Evolutionary conservation across 352 stramenopile species (phyloP).

Genomic region (Phytophthora macrochlamydospora): DNA sequence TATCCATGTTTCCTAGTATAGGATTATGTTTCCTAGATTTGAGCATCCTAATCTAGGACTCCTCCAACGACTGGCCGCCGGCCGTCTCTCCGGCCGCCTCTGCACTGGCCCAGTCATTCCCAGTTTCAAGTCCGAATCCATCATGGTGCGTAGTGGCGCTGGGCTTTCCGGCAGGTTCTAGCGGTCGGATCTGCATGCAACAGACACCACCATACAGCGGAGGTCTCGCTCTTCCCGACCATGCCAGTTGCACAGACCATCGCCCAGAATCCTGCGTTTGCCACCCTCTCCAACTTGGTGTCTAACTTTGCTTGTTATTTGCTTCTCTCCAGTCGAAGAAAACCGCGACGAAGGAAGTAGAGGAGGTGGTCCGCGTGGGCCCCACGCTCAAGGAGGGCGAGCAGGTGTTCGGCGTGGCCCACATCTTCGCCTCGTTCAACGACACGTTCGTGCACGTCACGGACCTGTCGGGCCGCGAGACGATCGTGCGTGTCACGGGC

Average conservation of each 20-base stretch:
- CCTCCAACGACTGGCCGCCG: neutral
- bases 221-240: neutral
- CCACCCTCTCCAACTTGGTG: neutral
- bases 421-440: conserved; percentile 99
- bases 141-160: conserved; percentile 65
- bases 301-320: conserved; percentile 10
- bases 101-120: conserved; percentile 46
- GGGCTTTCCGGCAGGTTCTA: neutral
- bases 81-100: neutral
- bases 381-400: conserved; percentile 97
- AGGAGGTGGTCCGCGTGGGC: conserved; percentile 93
- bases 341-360: conserved; percentile 89
- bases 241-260: conserved; percentile 4
- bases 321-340: conserved; percentile 69
- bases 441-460: conserved; percentile 99
- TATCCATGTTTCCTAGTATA: too few relatives aligned
- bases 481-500: conserved; percentile 98
- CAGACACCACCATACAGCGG: neutral
- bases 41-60: too few relatives aligned
- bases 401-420: conserved; percentile 99
- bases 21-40: too few relatives aligned
- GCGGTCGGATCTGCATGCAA: neutral
- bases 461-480: conserved; percentile 99
- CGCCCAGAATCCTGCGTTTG: neutral
- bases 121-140: conserved; percentile 88